Conservation (phyloP, 176 grass and related monocot species). For the maize (Zea mays) region Zm-B73-REFERENCE-NAM-5.0 NC_050104.1:12272001-12272500, state of each 20-base stretch:
- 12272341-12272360: background rate
- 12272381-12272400: background rate
- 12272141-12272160: slow-evolving; percentile 12
- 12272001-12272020: slow-evolving; percentile 82
- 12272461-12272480: slow-evolving; percentile 50
- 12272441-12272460: slow-evolving; percentile 38
- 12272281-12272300: slow-evolving; percentile 30
- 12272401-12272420: rapidly evolving
- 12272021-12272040: slow-evolving; percentile 44
- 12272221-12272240: background rate
- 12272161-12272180: background rate
- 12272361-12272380: background rate
- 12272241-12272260: background rate
- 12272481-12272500: slow-evolving; percentile 28
- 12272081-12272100: background rate
- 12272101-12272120: slow-evolving; percentile 14
- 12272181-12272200: background rate
- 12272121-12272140: slow-evolving; percentile 66
- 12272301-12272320: slow-evolving; percentile 14
- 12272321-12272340: background rate
- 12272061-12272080: slow-evolving; percentile 29
- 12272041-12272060: slow-evolving; percentile 31
- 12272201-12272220: background rate
- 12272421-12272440: background rate
- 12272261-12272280: background rate